A percentile compares a stretch with the other conserved stretches of the same genome.
Evolutionary conservation across 345 rosid species (phyloP).

Genomic region (Syzygium grande): DNA sequence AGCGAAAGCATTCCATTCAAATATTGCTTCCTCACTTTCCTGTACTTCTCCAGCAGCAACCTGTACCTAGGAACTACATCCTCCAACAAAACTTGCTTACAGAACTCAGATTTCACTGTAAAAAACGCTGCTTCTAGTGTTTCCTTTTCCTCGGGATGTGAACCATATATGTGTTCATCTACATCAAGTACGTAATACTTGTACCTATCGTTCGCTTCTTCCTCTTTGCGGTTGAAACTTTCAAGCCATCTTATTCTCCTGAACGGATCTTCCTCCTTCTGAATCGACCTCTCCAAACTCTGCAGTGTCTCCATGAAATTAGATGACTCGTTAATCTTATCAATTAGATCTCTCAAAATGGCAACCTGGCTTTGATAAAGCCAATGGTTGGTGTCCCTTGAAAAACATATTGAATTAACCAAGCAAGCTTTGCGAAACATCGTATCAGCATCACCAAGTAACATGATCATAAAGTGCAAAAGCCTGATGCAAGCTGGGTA

Average conservation of each 20-base stretch:
- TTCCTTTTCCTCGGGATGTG: constrained; percentile 13
- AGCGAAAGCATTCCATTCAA: constrained; percentile 46
- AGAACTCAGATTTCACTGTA: constrained; percentile 28
- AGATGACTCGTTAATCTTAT: constrained; percentile 16
- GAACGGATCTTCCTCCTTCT: constrained; percentile 21
- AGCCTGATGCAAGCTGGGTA: constrained; percentile 16
- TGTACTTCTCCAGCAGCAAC: constrained; percentile 30
- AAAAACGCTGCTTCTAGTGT: constrained; percentile 19
- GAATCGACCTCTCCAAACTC: constrained; percentile 18
- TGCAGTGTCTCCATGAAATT: constrained; percentile 20
- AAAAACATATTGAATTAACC: constrained; percentile 22
- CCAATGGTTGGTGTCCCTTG: constrained; percentile 11
- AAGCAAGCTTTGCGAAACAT: constrained; percentile 45
- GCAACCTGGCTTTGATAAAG: constrained; percentile 30
- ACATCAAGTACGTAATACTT: constrained; percentile 1
- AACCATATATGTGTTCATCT: constrained; percentile 6
- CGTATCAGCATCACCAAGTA: constrained; percentile 29
- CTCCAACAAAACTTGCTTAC: constrained; percentile 26
- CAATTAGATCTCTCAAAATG: constrained; percentile 19
- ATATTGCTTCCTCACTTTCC: constrained; percentile 41
- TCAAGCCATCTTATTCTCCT: constrained; percentile 36
- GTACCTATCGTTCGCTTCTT: constrained; percentile 3
- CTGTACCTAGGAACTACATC: constrained; percentile 21
- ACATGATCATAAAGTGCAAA: constrained; percentile 31
- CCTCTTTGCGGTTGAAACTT: constrained; percentile 9